Conservation (phyloP, 2,329 filamentous ascomycete species). For the Acephala macrosclerotiorum region DNA sequence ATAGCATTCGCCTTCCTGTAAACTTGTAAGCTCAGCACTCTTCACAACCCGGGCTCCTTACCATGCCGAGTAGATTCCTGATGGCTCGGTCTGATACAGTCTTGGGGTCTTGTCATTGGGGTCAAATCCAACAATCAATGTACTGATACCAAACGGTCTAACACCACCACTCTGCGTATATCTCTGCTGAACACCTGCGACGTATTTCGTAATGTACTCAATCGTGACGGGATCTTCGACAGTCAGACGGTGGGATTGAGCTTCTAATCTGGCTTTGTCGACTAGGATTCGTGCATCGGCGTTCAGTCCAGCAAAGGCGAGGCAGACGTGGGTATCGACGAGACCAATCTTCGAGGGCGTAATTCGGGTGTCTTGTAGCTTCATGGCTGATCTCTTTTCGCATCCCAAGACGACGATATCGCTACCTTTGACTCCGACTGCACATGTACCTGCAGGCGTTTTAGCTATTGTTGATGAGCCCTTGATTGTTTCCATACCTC, state of each 20-base stretch:
- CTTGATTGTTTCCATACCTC: constrained; percentile 66
- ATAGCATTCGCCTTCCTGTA: constrained; percentile 98
- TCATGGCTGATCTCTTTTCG: constrained; percentile 99
- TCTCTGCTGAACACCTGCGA: constrained; percentile 96
- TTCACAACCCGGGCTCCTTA: constrained; percentile 53
- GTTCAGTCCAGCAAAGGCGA: constrained; percentile 96
- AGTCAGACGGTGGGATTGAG: constrained; percentile 95
- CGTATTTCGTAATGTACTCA: constrained; percentile 99
- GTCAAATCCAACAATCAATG: constrained; percentile 98
- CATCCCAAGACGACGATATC: constrained; percentile 96
- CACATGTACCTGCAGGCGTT: constrained; percentile 79
- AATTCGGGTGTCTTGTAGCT: constrained; percentile 98
- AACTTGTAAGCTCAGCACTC: constrained; percentile 26
- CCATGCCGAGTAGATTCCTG: constrained; percentile 99
- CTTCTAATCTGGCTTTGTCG: constrained; percentile 97
- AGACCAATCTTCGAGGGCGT: constrained; percentile 98
- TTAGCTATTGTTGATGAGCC: constrained; percentile 31
- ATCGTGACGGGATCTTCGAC: constrained; percentile 97
- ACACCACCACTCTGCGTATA: constrained; percentile 99
- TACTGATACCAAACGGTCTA: constrained; percentile 97
- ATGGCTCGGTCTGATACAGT: constrained; percentile 98
- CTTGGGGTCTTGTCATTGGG: constrained; percentile 87
- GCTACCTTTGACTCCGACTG: constrained; percentile 93
- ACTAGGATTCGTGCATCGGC: constrained; percentile 97
- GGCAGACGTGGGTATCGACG: constrained; percentile 93